These are phyloP conservation scores for Beauveria rudraprayagi DNA, from an alignment of 2,329 filamentous ascomycete genomes.

Conservation along the genomic window DNA sequence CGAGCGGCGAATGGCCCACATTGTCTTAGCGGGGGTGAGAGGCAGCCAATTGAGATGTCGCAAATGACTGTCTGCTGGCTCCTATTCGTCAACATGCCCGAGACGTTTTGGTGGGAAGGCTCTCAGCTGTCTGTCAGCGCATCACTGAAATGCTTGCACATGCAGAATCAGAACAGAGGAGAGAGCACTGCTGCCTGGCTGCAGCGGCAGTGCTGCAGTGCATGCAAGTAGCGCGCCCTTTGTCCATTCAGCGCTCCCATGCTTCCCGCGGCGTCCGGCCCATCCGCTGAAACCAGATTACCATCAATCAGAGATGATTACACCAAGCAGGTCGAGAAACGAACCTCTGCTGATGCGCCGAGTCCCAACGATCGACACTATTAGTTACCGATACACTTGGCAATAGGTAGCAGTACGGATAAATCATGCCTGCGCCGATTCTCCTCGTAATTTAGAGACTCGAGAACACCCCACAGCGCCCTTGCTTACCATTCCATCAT, in stretches of 20 bases:
- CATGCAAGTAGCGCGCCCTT: neutral
- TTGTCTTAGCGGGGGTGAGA: neutral
- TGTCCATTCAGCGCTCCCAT: neutral
- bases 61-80: conserved; percentile 3
- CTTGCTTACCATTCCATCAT: neutral
- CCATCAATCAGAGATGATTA: too few species aligned
- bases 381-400: neutral
- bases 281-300: neutral
- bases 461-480: too few species aligned
- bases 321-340: neutral
- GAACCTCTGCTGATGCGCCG: neutral
- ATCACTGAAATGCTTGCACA: too few species aligned
- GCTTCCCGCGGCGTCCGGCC: neutral
- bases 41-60: neutral
- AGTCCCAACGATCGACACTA: neutral
- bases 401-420: too few species aligned
- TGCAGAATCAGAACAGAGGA: neutral
- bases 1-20: neutral
- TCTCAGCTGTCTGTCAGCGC: neutral
- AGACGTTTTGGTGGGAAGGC: neutral
- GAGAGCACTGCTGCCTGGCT: neutral
- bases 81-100: conserved; percentile 1
- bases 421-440: too few species aligned
- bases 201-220: neutral
- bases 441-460: too few species aligned